Evolutionary conservation across 2,329 filamentous ascomycete genomes (phyloP).

Genomic region (Talaromyces funiculosus): DNA sequence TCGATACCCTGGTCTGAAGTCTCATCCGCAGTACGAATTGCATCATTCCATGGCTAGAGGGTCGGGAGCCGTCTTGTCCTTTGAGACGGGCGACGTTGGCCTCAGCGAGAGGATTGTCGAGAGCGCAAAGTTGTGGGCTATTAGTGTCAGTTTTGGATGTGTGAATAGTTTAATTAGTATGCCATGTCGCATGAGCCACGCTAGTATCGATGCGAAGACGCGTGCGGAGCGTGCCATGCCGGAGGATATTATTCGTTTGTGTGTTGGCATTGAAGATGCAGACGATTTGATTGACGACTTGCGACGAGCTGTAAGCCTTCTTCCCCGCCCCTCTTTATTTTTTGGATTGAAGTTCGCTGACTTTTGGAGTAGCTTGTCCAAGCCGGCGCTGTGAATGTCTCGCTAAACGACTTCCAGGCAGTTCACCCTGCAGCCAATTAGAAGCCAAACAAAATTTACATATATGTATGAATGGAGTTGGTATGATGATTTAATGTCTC

Average conservation of each 20-base stretch:
- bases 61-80: constrained; percentile 87
- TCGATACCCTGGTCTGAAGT: constrained; percentile 87
- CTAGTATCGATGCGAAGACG: constrained; percentile 94
- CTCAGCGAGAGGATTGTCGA: constrained; percentile 92
- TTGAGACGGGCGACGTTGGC: constrained; percentile 82
- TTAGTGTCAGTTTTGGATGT: constrained; percentile 95
- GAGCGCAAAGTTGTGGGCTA: constrained; percentile 83
- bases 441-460: neutral
- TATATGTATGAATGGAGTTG: constrained; percentile 3
- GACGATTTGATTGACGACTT: constrained; percentile 91
- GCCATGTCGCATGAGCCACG: constrained; percentile 99
- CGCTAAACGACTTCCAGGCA: constrained; percentile 77
- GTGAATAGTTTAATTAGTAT: constrained; percentile 99
- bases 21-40: constrained; percentile 91
- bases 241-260: constrained; percentile 91
- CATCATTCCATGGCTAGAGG: constrained; percentile 95
- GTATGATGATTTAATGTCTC: neutral
- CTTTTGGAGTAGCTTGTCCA: constrained; percentile 64
- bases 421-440: constrained; percentile 13
- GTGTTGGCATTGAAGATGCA: constrained; percentile 91
- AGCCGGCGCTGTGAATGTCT: constrained; percentile 85
- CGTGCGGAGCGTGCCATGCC: constrained; percentile 84
- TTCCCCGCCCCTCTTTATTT: neutral
- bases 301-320: constrained; percentile 70
- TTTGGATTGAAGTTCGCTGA: neutral